phyloP scores from a whole-genome alignment of 345 rosid genomes.

The Boechera retrofracta region DNA sequence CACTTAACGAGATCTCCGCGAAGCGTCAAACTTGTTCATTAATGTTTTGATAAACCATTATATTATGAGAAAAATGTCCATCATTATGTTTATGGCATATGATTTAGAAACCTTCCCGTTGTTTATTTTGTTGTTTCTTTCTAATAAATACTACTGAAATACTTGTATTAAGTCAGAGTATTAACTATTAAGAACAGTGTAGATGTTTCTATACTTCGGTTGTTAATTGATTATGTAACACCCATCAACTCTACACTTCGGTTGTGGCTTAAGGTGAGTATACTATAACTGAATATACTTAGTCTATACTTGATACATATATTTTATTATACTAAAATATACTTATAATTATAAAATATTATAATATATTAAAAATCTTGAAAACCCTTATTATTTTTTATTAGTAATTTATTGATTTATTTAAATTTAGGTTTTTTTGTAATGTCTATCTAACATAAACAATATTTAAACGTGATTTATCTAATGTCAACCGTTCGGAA shows the following conservation, averaged over 20 bases:
- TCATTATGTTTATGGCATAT: slow-evolving; percentile 36
- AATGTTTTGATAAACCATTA: slow-evolving; percentile 19
- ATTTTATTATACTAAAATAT: too few relatives aligned
- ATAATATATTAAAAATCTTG: too few relatives aligned
- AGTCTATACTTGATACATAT: too few relatives aligned
- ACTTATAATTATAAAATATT: too few relatives aligned
- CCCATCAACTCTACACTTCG: background rate
- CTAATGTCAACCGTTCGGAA: too few relatives aligned
- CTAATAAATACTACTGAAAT: slow-evolving; percentile 7
- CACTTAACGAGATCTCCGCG: slow-evolving; percentile 22
- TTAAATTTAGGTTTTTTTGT: too few relatives aligned
- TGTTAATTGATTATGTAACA: background rate
- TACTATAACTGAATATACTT: background rate
- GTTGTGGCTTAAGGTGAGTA: too few relatives aligned
- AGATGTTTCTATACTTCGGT: slow-evolving; percentile 12
- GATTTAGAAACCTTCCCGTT: slow-evolving; percentile 21
- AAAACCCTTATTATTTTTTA: too few relatives aligned
- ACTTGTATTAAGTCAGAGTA: background rate
- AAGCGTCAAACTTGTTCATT: slow-evolving; percentile 28
- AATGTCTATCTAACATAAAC: too few relatives aligned
- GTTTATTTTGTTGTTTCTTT: slow-evolving; percentile 28
- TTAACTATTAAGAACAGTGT: background rate
- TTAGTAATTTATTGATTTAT: too few relatives aligned
- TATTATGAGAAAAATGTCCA: slow-evolving; percentile 8
- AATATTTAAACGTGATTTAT: too few relatives aligned